phyloP scores from a whole-genome alignment of 1,139 yeast genomes.

The Casaregolazyma suthepensis region DNA sequence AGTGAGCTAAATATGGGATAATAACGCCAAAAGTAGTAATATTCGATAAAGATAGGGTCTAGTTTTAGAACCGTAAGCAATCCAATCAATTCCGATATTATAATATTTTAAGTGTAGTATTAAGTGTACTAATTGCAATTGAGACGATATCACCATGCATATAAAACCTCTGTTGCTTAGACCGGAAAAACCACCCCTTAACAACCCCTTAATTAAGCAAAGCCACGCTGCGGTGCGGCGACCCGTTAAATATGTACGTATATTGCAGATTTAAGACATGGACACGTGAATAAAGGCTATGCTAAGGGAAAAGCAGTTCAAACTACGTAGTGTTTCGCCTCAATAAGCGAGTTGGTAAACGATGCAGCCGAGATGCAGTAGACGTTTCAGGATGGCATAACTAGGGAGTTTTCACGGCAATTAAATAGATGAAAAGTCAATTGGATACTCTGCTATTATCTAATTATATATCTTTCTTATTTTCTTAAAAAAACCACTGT shows the following conservation, averaged over 20 bases:
- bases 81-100: not conserved
- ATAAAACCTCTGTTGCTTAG: not conserved
- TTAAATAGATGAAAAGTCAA: not conserved
- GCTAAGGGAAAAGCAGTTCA: not conserved
- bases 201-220: not conserved
- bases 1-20: not conserved
- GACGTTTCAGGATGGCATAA: not conserved
- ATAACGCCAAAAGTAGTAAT: not conserved
- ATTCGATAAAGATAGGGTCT: not conserved
- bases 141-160: not conserved
- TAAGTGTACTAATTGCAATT: not conserved
- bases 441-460: too few species aligned
- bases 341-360: not conserved
- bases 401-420: not conserved
- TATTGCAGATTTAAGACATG: not conserved
- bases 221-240: not conserved
- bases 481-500: too few species aligned
- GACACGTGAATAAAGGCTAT: not conserved
- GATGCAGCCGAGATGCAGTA: not conserved
- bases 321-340: not conserved
- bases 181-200: not conserved
- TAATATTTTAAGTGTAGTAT: too few species aligned
- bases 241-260: not conserved
- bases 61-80: not conserved
- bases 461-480: too few species aligned